phyloP scores from a whole-genome alignment of 768 basidiomycete species.

The Macrolepiota dolichaula region DNA sequence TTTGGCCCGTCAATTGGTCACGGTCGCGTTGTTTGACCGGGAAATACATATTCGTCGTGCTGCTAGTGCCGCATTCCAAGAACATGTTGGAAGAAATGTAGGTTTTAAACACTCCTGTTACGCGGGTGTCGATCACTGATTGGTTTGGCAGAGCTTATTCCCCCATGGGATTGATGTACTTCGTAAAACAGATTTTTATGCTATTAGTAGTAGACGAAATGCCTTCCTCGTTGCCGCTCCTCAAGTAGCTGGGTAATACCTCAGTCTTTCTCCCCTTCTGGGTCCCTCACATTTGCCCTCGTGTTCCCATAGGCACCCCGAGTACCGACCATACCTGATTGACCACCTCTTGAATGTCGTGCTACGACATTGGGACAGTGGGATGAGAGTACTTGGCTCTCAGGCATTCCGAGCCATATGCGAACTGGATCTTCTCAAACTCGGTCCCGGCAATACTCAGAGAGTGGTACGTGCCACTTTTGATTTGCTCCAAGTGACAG shows the following conservation, averaged over 20 bases:
- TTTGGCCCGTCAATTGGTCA: constrained; percentile 71
- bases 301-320: constrained; percentile 53
- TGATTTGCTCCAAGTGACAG: constrained; percentile 1
- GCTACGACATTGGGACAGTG: constrained; percentile 84
- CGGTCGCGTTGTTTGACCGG: constrained; percentile 84
- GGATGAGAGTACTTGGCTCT: constrained; percentile 76
- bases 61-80: constrained; percentile 97
- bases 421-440: constrained; percentile 47
- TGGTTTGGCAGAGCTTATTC: constrained; percentile 66
- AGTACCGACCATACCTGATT: constrained; percentile 69
- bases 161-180: constrained; percentile 94
- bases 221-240: constrained; percentile 85
- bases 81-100: constrained; percentile 92
- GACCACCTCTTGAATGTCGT: constrained; percentile 73
- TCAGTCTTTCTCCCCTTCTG: neutral
- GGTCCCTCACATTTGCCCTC: constrained; percentile 6
- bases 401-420: constrained; percentile 72
- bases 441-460: constrained; percentile 47
- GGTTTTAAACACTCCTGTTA: constrained; percentile 22
- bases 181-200: constrained; percentile 91
- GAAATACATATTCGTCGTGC: constrained; percentile 94
- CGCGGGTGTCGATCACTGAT: constrained; percentile 7
- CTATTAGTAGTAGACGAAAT: constrained; percentile 80
- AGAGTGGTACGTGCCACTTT: constrained; percentile 47
- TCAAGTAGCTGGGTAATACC: constrained; percentile 78